Base-by-base conservation (phyloP, 139 green algal species). In the Helicosporidium sp. region DNA sequence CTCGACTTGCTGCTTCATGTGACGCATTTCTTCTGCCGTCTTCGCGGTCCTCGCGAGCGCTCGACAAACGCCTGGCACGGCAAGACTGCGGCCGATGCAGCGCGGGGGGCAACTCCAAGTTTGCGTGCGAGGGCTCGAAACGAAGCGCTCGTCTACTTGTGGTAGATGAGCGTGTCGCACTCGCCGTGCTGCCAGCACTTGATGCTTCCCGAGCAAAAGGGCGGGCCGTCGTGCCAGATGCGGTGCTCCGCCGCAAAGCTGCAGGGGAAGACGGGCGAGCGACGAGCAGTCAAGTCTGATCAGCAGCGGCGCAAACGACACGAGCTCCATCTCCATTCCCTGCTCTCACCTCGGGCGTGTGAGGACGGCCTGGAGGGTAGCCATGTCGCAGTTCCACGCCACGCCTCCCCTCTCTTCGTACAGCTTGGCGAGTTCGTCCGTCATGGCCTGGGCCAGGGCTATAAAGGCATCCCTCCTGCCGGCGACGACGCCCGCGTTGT, bases 161-260 rank as follows among this genome's bases (percentile, higher is more conserved):
- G 39, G 18, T 44, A 44, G 18, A 44, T n/a, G 23, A 22, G 23
- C 18, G 20, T 26, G 15, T 22, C 39, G 18, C 39, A 44, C 39
- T 44, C 39, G 39, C 39, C 39, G 23, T 44, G 39, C 39, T 44
- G 15, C 39, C 39, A 44, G 39, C 39, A 44, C 13, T 44, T 44
- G 39, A 44, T 44, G 39, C 39, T n/a, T 19, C 39, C 39, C 7
- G 39, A 17, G 13, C 39, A 44, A 18, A 44, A 44, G 39, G 39
- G 39, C 18, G 12, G 23, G 39, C 39, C 39, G 13, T 7, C 39
- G 13, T 44, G 20, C 18, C 20, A 44, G 39, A 44, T 18, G 1
- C 39, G 8, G 13, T 44, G 39, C 16, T n/a, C 13, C 18, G 39
- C 39, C 18, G 20, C 18, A n/a, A 44, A 44, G 39, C 39, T 44